Base-by-base conservation (phyloP, 495 filamentous ascomycete species). In the Penicillium paxilli region DNA sequence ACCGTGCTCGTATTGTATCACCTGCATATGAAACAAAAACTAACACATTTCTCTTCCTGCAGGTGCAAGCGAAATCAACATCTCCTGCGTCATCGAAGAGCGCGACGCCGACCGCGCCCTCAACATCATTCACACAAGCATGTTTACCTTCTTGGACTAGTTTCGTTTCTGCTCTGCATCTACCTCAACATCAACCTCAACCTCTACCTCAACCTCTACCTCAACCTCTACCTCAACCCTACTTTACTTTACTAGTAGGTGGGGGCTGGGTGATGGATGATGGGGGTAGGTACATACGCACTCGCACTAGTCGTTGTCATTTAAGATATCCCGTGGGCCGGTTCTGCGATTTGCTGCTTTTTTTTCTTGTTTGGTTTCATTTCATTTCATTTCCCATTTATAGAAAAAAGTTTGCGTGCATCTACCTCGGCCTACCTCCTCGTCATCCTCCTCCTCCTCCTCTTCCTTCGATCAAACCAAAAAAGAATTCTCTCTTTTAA, bases 51-150 rank as follows among this genome's bases (percentile, higher is more conserved):
- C 19, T 26, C 41, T 44, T 45, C 41, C 35, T 58, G 16, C 72
- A 96, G 94, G 93, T 52, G 91, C 92, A 38, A 96, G 92, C 63
- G 94, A 98, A 77, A 98, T 98, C 73, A 97, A 96, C 69, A 98
- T 98, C 49, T 94, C 90, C 12, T 98, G 94, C 69, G 94, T 98
- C 7, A 95, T 98, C 60, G 90, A 94, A 62, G 90, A 90, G 61
- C 80, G 87, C 61, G 90, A 96, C 55, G 92, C 92, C 33, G 88
- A 90, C 50, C 84, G 93, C 50, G 94, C 94, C 12, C 85, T 98
- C 76, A 97, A 93, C 63, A 88, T 97, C 59, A 82, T 98, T 47
- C 94, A 98, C 67, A 96, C 93, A 16, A 90, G 86, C 73, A 82
- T 98, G 46, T 97, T 98, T 60, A 82, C 80, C 19, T 82, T 81